phyloP scores from a whole-genome alignment of 495 filamentous ascomycete species.

The Aspergillus campestris region DNA sequence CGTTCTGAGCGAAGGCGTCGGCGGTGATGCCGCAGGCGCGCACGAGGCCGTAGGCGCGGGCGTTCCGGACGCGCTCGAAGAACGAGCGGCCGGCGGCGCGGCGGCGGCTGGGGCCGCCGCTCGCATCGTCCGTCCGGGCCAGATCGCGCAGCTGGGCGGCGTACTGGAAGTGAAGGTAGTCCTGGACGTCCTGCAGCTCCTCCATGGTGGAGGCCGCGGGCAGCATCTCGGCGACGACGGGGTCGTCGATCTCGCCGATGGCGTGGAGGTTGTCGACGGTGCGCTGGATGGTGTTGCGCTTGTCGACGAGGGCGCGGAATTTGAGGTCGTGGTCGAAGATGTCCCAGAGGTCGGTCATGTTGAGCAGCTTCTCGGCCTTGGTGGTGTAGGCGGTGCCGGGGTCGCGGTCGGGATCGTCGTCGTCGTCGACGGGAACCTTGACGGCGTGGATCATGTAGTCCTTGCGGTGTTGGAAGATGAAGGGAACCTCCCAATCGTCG shows the following conservation, averaged over 20 bases:
- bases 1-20: slow-evolving; percentile 79
- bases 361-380: slow-evolving; percentile 78
- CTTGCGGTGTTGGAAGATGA: slow-evolving; percentile 95
- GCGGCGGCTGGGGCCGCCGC: slow-evolving; percentile 55
- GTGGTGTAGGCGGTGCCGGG: slow-evolving; percentile 62
- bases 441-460: slow-evolving; percentile 94
- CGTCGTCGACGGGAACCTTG: slow-evolving; percentile 51
- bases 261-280: slow-evolving; percentile 64
- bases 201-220: slow-evolving; percentile 71
- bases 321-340: slow-evolving; percentile 91
- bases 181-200: slow-evolving; percentile 91
- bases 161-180: slow-evolving; percentile 95
- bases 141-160: slow-evolving; percentile 72
- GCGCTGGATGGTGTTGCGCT: slow-evolving; percentile 72
- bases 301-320: slow-evolving; percentile 82
- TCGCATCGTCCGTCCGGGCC: slow-evolving; percentile 41
- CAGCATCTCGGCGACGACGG: slow-evolving; percentile 72
- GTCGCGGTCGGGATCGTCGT: slow-evolving; percentile 55
- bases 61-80: slow-evolving; percentile 75
- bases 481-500: slow-evolving; percentile 90
- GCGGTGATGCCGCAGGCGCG: slow-evolving; percentile 85
- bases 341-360: slow-evolving; percentile 88
- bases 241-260: slow-evolving; percentile 36
- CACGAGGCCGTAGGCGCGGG: slow-evolving; percentile 73
- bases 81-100: slow-evolving; percentile 65